These are phyloP conservation scores for Forsythia viridissima DNA, from an alignment of 257 asterid species.

Conservation along the genomic window DNA sequence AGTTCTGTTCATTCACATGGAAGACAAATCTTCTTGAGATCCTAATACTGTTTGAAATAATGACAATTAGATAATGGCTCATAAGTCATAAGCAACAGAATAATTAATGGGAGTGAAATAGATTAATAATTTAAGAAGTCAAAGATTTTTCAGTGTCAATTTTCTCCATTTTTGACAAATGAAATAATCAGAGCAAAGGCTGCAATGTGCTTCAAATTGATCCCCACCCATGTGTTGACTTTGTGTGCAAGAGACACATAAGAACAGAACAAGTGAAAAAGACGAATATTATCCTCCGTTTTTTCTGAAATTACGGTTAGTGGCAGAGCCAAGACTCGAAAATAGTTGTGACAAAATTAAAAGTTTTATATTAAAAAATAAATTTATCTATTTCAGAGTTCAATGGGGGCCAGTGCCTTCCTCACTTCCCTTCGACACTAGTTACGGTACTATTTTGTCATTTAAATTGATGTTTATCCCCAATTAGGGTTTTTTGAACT, in stretches of 20 bases:
- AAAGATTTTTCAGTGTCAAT: not conserved
- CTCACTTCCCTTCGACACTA: too few species aligned
- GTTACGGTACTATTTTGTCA: not conserved
- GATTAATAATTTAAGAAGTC: not conserved
- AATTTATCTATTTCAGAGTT: too few species aligned
- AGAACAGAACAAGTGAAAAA: not conserved
- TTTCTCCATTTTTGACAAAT: conserved; percentile 7
- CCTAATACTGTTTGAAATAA: conserved; percentile 52
- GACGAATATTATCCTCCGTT: too few species aligned
- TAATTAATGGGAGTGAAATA: conserved; percentile 26
- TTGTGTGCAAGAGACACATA: not conserved
- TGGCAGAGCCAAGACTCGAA: too few species aligned
- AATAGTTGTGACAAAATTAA: too few species aligned
- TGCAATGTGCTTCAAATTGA: conserved; percentile 21
- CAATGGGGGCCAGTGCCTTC: too few species aligned
- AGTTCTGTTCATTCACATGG: conserved; percentile 44
- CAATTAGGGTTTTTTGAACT: not conserved
- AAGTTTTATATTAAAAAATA: too few species aligned
- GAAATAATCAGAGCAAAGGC: conserved; percentile 3
- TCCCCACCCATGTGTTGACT: not conserved
- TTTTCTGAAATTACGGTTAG: too few species aligned
- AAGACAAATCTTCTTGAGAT: conserved; percentile 47
- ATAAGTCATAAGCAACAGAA: not conserved
- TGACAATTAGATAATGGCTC: conserved; percentile 28
- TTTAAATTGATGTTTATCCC: not conserved